Percentiles rank a stretch among this genome's conserved stretches.
Conservation (phyloP, 441 rosid species). For the Jatropha podagrica region DNA sequence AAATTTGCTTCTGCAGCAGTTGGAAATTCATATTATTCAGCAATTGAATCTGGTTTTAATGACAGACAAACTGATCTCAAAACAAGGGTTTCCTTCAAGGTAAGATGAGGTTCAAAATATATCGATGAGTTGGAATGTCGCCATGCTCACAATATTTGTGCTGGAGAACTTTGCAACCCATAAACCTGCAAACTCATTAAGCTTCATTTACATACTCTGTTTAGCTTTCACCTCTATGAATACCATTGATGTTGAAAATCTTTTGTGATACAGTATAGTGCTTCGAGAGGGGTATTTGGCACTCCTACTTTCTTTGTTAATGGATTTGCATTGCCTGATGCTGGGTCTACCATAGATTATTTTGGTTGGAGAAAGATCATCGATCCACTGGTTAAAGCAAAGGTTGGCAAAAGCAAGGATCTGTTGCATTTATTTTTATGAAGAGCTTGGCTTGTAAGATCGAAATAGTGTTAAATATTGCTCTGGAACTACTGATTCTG, state of each 20-base stretch:
- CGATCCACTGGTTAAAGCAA: constrained; percentile 52
- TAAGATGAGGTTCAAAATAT: constrained; percentile 19
- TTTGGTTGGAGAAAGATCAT: constrained; percentile 59
- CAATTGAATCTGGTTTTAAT: constrained; percentile 54
- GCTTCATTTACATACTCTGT: not conserved
- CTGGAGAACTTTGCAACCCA: not conserved
- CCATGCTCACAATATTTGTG: not conserved
- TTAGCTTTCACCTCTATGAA: not conserved
- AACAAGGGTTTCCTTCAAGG: constrained; percentile 84
- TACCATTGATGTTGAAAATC: not conserved
- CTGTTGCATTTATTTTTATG: constrained; percentile 28
- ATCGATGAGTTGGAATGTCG: not conserved
- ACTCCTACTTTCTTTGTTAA: constrained; percentile 74
- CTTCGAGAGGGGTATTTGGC: constrained; percentile 66
- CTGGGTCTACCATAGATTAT: constrained; percentile 55
- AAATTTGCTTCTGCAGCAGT: constrained; percentile 45
- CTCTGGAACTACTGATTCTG: too few relatives aligned
- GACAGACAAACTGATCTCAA: constrained; percentile 53
- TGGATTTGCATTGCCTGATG: constrained; percentile 64
- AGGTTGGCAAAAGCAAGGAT: constrained; percentile 20
- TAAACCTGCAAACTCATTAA: not conserved
- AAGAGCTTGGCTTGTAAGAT: not conserved
- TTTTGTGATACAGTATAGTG: constrained; percentile 56
- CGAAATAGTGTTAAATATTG: not conserved
- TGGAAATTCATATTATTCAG: constrained; percentile 46